Evolutionary conservation across 2,329 filamentous ascomycete species (phyloP), one percentile per base, ranked within the genome.

Genomic region (Alternaria arborescens): DNA sequence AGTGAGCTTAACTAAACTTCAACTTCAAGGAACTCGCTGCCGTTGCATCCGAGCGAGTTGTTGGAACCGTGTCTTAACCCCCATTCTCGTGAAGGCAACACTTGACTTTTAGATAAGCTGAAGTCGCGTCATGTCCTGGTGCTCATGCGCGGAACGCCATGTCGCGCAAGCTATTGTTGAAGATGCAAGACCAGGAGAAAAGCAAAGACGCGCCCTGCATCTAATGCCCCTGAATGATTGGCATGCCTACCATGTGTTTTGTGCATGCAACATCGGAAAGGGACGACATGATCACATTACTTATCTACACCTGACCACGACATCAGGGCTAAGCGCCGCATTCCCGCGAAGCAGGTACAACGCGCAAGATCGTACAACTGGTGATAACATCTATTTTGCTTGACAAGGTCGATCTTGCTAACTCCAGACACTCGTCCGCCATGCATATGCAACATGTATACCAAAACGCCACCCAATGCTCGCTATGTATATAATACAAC

Each of bases 1-100:
- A 73, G 63, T 61, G 64, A 68, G 69, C 64, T 71, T 69, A 62
- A 55, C 61, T 22, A 32, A 38, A 71, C 65, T 36, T 52, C 59
- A 42, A 36, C 14, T 40, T 41, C 42, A 54, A 30, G 50, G 16
- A 22, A 22, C 6, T 10, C 16, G 26, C 11, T 54, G 55, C 55
- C 55, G 50, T 24, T 26, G 34, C 40, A 58, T 12, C 42, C 50
- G 55, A 22, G 14, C 16, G 28, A 42, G 20, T 6, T 7, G 26
- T 5, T n/a, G 16, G 36, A 44, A 20, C 8, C 32, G 5, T 50
- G n/a, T 20, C 18, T 22, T 5, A 3, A 24, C 1, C 18, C 16
- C 20, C 8, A 16, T 34, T 28, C 18, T 24, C 12, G 42, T 16
- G 32, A 4, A 28, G 10, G 34, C 10, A 34, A 22, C 32, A 8